Evolutionary conservation across 495 filamentous ascomycete species (phyloP).

Genomic region (Clohesyomyces aquaticus): DNA sequence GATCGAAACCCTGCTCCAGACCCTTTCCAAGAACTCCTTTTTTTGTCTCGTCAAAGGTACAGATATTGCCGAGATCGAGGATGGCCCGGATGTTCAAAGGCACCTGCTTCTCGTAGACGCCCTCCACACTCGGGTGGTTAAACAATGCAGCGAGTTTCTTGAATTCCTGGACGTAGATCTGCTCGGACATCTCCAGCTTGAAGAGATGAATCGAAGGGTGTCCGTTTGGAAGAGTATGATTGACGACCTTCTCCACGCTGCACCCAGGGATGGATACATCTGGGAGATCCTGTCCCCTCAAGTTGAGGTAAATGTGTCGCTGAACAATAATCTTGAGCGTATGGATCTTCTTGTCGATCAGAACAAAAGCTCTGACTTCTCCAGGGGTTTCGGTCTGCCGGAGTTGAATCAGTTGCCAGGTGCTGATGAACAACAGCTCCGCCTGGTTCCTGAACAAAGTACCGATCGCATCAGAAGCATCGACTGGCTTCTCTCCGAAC

Average conservation of each 20-base stretch:
- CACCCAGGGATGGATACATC: constrained; percentile 88
- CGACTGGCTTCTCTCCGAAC: constrained; percentile 81
- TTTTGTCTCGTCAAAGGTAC: constrained; percentile 91
- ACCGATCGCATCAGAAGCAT: constrained; percentile 73
- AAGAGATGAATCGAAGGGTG: constrained; percentile 93
- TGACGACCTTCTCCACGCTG: constrained; percentile 80
- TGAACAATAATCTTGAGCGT: constrained; percentile 85
- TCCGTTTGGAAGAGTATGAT: constrained; percentile 89
- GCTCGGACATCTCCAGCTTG: constrained; percentile 87
- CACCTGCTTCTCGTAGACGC: constrained; percentile 92
- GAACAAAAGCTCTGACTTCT: constrained; percentile 82
- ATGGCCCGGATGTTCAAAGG: constrained; percentile 82
- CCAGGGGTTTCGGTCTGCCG: constrained; percentile 78
- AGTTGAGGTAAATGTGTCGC: constrained; percentile 85
- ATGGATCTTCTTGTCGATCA: constrained; percentile 92
- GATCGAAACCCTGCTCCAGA: constrained; percentile 89
- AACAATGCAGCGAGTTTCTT: constrained; percentile 81
- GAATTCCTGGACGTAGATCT: constrained; percentile 78
- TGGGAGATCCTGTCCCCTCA: constrained; percentile 83
- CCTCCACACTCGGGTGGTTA: constrained; percentile 92
- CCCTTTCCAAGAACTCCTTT: constrained; percentile 90
- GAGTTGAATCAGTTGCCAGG: constrained; percentile 93
- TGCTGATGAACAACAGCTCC: constrained; percentile 82
- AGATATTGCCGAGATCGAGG: constrained; percentile 86
- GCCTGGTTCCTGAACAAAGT: constrained; percentile 89